Percentiles rank a stretch among this genome's conserved stretches.
Evolutionary conservation across 139 green algal genomes (phyloP).

Genomic region (Diplosphaera chodatii): DNA sequence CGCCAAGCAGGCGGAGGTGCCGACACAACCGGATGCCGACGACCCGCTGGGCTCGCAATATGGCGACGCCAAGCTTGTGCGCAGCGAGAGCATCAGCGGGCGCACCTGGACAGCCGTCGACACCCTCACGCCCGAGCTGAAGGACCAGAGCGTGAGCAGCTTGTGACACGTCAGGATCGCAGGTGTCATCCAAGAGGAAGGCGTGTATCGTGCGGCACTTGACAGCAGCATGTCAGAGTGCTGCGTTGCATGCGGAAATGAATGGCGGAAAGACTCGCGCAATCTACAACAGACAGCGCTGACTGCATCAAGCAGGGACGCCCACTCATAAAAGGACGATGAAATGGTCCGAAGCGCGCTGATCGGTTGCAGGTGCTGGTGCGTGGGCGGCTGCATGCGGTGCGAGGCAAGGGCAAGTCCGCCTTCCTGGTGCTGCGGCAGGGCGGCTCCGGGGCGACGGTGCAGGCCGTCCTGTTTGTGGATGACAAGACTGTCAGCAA

Average conservation of each 20-base stretch:
- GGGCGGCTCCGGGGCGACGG: conserved; percentile 48
- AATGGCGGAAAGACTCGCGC: no score
- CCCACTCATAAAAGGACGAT: no score
- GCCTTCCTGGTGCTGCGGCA: conserved; percentile 93
- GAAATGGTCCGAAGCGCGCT: no score
- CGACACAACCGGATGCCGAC: conserved; percentile 60
- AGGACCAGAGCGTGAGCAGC: conserved; percentile 29
- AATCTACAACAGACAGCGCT: no score
- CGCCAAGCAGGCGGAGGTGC: conserved; percentile 51
- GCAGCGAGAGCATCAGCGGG: conserved; percentile 52
- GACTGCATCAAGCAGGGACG: no score
- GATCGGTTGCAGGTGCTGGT: conserved; percentile 68
- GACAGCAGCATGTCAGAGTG: no score
- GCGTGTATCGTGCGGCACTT: no score
- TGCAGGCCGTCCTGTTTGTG: conserved; percentile 77
- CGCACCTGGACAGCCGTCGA: conserved; percentile 54
- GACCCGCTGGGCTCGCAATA: conserved; percentile 86
- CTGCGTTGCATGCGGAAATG: no score
- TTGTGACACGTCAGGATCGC: no score
- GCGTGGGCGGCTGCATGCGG: conserved; percentile 75
- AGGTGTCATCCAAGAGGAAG: no score
- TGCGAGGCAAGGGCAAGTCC: conserved; percentile 92
- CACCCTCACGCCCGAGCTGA: conserved; percentile 28
- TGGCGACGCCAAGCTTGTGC: conserved; percentile 78
- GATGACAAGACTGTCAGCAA: conserved; percentile 82